These are phyloP conservation scores for Aspergillus pseudonomiae DNA, from an alignment of 2,329 filamentous ascomycete genomes.

Conservation along the genomic window DNA sequence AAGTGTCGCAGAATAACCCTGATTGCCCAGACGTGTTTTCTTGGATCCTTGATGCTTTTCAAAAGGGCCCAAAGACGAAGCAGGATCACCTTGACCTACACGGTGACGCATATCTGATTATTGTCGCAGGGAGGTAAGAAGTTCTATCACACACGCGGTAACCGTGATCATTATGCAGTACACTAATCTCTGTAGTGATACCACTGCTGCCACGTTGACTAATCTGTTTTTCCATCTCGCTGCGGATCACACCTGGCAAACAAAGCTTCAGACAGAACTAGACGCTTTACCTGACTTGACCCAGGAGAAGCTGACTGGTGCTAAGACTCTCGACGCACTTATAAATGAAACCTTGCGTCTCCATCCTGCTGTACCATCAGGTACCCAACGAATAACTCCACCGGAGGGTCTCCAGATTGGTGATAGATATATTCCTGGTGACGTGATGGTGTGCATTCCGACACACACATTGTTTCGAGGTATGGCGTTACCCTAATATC, in stretches of 20 bases:
- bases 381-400: slow-evolving; percentile 10
- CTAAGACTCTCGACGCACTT: slow-evolving; percentile 19
- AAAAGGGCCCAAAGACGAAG: slow-evolving; percentile 14
- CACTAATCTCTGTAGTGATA: slow-evolving; percentile 7
- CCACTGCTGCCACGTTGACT: slow-evolving; percentile 14
- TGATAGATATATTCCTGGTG: slow-evolving; percentile 11
- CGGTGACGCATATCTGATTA: slow-evolving; percentile 24
- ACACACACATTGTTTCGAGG: neutral
- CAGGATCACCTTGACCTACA: slow-evolving; percentile 16
- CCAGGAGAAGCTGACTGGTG: neutral
- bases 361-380: slow-evolving; percentile 11
- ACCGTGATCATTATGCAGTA: neutral
- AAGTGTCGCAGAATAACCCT: slow-evolving; percentile 14
- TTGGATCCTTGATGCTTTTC: slow-evolving; percentile 15
- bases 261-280: slow-evolving; percentile 10
- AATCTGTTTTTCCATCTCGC: slow-evolving; percentile 11
- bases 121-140: slow-evolving; percentile 30
- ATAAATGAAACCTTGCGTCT: slow-evolving; percentile 21
- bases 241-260: neutral
- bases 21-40: slow-evolving; percentile 22
- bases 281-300: slow-evolving; percentile 8
- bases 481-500: neutral
- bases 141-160: too few relatives aligned
- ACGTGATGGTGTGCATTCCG: neutral
- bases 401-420: slow-evolving; percentile 13